Conservation (phyloP, 1,284 basidiomycete genomes). For the Austroboletus rostrupii region DNA sequence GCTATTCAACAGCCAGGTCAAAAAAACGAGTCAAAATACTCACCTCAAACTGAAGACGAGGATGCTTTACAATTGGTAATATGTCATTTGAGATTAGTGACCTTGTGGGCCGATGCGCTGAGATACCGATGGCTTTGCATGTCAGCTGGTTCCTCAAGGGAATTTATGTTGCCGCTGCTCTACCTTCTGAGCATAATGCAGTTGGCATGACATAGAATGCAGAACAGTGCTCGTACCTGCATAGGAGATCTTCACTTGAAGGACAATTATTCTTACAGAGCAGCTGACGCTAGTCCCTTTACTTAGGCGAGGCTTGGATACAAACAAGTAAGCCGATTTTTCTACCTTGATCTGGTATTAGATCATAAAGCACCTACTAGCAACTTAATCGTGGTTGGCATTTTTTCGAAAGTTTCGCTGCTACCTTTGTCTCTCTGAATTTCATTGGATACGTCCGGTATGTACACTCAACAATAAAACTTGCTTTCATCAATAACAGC, state of each 20-base stretch:
- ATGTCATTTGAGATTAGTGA: slow-evolving; percentile 26
- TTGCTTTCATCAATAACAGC: neutral
- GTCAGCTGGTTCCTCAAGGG: slow-evolving; percentile 27
- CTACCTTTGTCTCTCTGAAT: slow-evolving; percentile 80
- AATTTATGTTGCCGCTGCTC: neutral
- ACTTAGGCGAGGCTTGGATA: slow-evolving; percentile 72
- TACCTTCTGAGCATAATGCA: slow-evolving; percentile 25
- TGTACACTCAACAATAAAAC: slow-evolving; percentile 7
- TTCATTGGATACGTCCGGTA: slow-evolving; percentile 83
- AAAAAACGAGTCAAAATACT: slow-evolving; percentile 8
- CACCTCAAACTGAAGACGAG: slow-evolving; percentile 31
- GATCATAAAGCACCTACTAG: slow-evolving; percentile 35
- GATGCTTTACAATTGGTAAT: slow-evolving; percentile 67
- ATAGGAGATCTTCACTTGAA: slow-evolving; percentile 81
- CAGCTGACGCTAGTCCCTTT: slow-evolving; percentile 45
- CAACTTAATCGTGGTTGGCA: slow-evolving; percentile 81
- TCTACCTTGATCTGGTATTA: slow-evolving; percentile 4
- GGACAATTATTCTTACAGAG: slow-evolving; percentile 42
- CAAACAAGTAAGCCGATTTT: slow-evolving; percentile 56
- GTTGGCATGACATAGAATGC: slow-evolving; percentile 91
- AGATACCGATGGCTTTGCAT: slow-evolving; percentile 55
- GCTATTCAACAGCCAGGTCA: slow-evolving; percentile 1
- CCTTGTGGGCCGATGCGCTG: slow-evolving; percentile 24
- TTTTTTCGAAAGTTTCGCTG: slow-evolving; percentile 76
- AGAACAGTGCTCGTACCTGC: slow-evolving; percentile 93